Evolutionary conservation across 2,329 filamentous ascomycete species (phyloP).

Genomic region (Onygena corvina): DNA sequence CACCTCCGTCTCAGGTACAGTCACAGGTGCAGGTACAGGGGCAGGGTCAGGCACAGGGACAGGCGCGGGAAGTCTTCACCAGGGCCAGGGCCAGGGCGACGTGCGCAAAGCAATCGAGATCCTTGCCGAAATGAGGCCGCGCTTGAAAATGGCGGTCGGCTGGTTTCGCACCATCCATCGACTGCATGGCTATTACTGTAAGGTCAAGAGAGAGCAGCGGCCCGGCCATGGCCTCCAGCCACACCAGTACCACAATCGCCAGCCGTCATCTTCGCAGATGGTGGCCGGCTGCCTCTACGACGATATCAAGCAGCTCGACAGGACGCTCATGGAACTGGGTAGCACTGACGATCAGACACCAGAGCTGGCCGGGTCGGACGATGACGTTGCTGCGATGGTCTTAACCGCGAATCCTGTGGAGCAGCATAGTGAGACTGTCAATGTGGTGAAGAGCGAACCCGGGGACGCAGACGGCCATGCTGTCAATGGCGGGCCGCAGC

Average conservation of each 20-base stretch:
- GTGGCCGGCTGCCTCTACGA: conserved; percentile 26
- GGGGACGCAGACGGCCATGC: conserved; percentile 24
- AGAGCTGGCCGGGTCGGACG: conserved; percentile 23
- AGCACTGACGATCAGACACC: conserved; percentile 29
- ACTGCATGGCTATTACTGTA: conserved; percentile 31
- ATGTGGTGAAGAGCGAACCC: conserved; percentile 31
- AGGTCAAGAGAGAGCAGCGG: conserved; percentile 28
- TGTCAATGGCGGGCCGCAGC: too few relatives aligned
- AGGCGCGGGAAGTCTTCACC: conserved; percentile 16
- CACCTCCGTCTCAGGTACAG: conserved; percentile 5
- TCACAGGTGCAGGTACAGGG: not conserved
- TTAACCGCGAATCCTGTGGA: conserved; percentile 21
- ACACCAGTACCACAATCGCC: conserved; percentile 8
- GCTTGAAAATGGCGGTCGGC: conserved; percentile 30
- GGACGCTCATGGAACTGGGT: conserved; percentile 31
- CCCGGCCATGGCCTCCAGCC: conserved; percentile 19
- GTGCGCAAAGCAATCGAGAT: conserved; percentile 29
- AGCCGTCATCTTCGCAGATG: not conserved
- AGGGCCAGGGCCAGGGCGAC: conserved; percentile 23
- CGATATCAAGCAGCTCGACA: conserved; percentile 33
- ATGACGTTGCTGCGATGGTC: conserved; percentile 22
- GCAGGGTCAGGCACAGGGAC: too few relatives aligned
- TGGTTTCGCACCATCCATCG: conserved; percentile 37
- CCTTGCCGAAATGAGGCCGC: conserved; percentile 31
- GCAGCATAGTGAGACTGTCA: conserved; percentile 29